Evolutionary conservation across 345 rosid genomes (phyloP), one percentile per base, ranked within the genome.

Genomic region (Pugionium dolabratum): DNA sequence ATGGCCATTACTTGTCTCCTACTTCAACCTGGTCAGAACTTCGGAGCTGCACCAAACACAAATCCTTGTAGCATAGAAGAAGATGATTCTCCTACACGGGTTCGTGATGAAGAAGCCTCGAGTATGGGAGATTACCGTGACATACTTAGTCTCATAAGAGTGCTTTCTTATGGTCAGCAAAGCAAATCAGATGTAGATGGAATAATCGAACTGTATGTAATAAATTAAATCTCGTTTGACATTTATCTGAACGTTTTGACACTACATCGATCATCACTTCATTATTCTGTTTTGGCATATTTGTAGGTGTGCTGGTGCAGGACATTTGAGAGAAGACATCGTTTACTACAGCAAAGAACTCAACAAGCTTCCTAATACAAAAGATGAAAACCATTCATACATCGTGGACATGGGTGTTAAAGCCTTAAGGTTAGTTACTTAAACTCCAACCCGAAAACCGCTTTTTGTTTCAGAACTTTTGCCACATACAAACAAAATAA

Each of bases 101-200:
- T 79, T 36, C 80, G 90, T 60, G 84, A 90, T 69, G 94, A 89
- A 72, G 90, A 83, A 77, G 84, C 90, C n/a, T 75, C 75, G 31
- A 81, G 75, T 76, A 85, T 88, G 96, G 97, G 94, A 33, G 99
- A 94, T 59, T 90, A 90, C 60, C 85, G 97, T n/a, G 96, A 88
- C 88, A 90, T 94, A 80, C 86, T 94, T 59, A 90, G 85, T 76
- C 97, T 94, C 46, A 86, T 90, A 27, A 85, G 97, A 84, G 99
- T 94, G 72, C 92, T 94, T 50, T 62, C 81, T 56, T 67, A 80
- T 75, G 99, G 99, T 78, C 99, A 96, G 1, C 83, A 80, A 80
- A 94, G 97, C 89, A 94, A 94, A 84, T 76, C 85, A 47, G 96
- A 90, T 56, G 90, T 90, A 32, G 97, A 94, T 75, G 54, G 73